A percentile compares a stretch with the other conserved stretches of the same genome.
These are phyloP conservation scores for Alternaria consortialis DNA, from an alignment of 2,329 filamentous ascomycete species.

Conservation along the genomic window DNA sequence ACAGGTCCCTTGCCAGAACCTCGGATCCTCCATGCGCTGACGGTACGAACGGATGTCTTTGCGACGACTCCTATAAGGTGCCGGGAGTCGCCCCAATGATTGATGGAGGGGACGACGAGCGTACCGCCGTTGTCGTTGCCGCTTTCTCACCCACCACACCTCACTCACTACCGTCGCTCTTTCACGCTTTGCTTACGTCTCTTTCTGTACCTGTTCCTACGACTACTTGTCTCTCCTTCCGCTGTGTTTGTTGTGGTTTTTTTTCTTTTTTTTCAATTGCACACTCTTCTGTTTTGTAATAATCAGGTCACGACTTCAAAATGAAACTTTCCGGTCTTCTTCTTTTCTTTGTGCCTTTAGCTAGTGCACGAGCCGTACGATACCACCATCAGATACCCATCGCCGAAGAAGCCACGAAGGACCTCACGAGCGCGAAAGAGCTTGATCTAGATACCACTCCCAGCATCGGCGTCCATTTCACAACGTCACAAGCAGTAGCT, in stretches of 20 bases:
- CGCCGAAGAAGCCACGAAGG: background rate
- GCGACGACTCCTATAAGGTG: slow-evolving; percentile 7
- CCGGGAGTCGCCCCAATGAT: slow-evolving; percentile 1
- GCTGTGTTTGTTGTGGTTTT: background rate
- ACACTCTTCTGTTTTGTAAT: slow-evolving; percentile 2
- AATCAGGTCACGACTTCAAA: slow-evolving; percentile 1
- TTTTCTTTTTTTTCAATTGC: background rate
- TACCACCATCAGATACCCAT: slow-evolving; percentile 18
- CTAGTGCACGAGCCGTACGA: slow-evolving; percentile 15
- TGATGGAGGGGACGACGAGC: background rate
- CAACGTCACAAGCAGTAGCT: slow-evolving; percentile 37
- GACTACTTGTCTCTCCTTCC: background rate
- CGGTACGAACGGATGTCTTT: slow-evolving; percentile 2
- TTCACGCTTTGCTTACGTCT: background rate
- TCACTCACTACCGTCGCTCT: slow-evolving; percentile 4
- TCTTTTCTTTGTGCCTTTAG: slow-evolving; percentile 18
- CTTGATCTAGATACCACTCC: slow-evolving; percentile 10
- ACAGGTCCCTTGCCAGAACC: slow-evolving; percentile 2
- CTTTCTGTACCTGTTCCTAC: background rate
- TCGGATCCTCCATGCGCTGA: slow-evolving; percentile 2
- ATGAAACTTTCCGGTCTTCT: slow-evolving; percentile 17
- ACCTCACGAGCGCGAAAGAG: background rate
- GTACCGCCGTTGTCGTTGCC: slow-evolving; percentile 2
- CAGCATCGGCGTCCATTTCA: slow-evolving; percentile 40
- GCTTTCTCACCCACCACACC: background rate